Percentiles rank a stretch among this genome's conserved stretches.
Evolutionary conservation across 805 yeast genomes (phyloP).

Genomic region (Cyberlindnera xylosilytica): DNA sequence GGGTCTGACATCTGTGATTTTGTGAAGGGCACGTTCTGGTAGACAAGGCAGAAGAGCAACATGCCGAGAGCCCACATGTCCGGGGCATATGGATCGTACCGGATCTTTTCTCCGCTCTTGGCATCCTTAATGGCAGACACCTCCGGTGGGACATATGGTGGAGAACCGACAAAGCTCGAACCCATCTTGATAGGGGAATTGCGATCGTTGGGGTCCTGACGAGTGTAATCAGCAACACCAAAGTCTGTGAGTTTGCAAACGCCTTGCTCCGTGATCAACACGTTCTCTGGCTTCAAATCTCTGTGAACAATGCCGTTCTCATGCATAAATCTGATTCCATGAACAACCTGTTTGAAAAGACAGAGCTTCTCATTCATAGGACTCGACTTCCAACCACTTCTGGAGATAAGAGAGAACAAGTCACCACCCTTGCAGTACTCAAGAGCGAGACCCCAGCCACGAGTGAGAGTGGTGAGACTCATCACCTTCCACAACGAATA

Average conservation of each 20-base stretch:
- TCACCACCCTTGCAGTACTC: slow-evolving; percentile 64
- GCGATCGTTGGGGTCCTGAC: slow-evolving; percentile 48
- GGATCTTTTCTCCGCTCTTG: slow-evolving; percentile 16
- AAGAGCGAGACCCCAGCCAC: slow-evolving; percentile 78
- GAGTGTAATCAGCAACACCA: slow-evolving; percentile 70
- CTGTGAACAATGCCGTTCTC: slow-evolving; percentile 65
- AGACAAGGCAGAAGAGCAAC: slow-evolving; percentile 56
- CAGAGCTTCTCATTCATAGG: slow-evolving; percentile 55
- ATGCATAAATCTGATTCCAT: slow-evolving; percentile 62
- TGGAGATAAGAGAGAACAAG: slow-evolving; percentile 47
- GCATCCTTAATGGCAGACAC: slow-evolving; percentile 50
- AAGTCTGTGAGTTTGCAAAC: slow-evolving; percentile 69
- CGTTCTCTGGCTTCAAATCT: slow-evolving; percentile 75
- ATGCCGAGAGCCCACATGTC: slow-evolving; percentile 77
- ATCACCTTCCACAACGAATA: slow-evolving; percentile 55
- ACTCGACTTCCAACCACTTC: slow-evolving; percentile 57
- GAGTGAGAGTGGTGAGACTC: slow-evolving; percentile 46
- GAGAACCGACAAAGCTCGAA: slow-evolving; percentile 65
- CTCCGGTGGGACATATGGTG: slow-evolving; percentile 81
- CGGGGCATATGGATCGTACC: slow-evolving; percentile 61
- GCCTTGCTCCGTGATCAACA: slow-evolving; percentile 57
- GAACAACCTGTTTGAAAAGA: slow-evolving; percentile 62
- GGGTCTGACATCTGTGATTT: slow-evolving; percentile 45
- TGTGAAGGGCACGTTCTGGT: slow-evolving; percentile 58
- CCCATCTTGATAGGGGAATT: slow-evolving; percentile 34